Base-by-base conservation (phyloP, 2,329 filamentous ascomycete species). In the Calcarisporium arbuscula region DNA sequence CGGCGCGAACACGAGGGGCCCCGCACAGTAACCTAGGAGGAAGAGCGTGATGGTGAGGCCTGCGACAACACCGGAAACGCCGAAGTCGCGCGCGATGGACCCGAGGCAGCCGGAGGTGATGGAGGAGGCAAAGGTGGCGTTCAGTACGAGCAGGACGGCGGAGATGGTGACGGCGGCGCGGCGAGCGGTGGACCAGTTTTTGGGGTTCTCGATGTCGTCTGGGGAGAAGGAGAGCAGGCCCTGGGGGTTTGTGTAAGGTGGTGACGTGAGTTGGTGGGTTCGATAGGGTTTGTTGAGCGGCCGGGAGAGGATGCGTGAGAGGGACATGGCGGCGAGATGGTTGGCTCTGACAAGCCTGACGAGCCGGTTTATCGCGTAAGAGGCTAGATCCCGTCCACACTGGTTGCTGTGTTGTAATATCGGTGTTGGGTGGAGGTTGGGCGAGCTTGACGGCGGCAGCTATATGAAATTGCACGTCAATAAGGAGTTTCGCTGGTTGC, bases 1-100 rank as follows among this genome's bases (percentile, higher is more conserved):
- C 0, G 74, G 75, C 2, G 73, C 74, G 45, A 74, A 79, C 3
- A 77, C 31, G 4, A 80, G 56, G 1, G 76, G 76, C 0, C 77
- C 77, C 3, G 70, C 65, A 41, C 69, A 71, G 51, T 79, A 80
- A 5, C 57, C 72, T 5, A 76, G 57, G 18, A 77, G 56, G 44
- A 75, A 77, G 8, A 76, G 49, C 0, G 70, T 72, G 28, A 73
- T 68, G 2, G 69, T 68, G 8, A 77, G 56, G 3, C 61, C 63
- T 0, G 67, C 66, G 3, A 59, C 68, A 39, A 67, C 64, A 6
- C 37, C 42, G 0, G 69, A 73, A 3, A 77, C 61, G 12, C 54
- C 43, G 34, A 77, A 72, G 11, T 51, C 36, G 18, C 48, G 14
- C 7, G 49, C 35, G 4, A 58, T 50, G 35, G 42, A 54, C 19